These are phyloP conservation scores for Perkinsus olseni DNA, from an alignment of 169 alveolate species.

Conservation along the genomic window DNA sequence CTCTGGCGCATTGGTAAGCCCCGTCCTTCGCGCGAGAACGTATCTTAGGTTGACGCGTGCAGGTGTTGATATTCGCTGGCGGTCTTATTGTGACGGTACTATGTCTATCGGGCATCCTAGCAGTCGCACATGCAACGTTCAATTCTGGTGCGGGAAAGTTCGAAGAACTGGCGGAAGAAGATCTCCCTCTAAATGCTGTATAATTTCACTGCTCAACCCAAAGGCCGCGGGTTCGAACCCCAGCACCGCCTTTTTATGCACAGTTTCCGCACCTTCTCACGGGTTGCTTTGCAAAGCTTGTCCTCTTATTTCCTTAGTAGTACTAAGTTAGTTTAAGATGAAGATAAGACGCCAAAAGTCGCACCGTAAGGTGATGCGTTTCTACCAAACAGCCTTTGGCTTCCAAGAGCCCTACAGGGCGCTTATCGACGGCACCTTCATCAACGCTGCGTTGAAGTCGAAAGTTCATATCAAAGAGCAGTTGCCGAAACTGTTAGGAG, in stretches of 20 bases:
- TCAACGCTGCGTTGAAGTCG: slow-evolving; percentile 21
- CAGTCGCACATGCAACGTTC: not conserved
- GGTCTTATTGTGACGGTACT: not conserved
- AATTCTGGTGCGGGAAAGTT: not conserved
- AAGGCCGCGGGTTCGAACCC: not conserved
- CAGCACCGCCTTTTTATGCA: not conserved
- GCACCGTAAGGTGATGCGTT: slow-evolving; percentile 20
- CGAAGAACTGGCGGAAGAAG: not conserved
- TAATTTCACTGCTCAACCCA: not conserved
- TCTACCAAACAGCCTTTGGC: slow-evolving; percentile 20
- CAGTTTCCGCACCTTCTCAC: not conserved
- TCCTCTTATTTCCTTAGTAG: not conserved
- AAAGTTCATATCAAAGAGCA: slow-evolving; percentile 32
- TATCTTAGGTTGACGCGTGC: not conserved
- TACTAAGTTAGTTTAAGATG: slow-evolving; percentile 1
- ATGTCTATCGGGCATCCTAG: not conserved
- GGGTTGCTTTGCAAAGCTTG: not conserved
- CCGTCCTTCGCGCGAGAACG: not conserved
- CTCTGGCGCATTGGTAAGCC: not conserved
- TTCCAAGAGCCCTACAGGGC: slow-evolving; percentile 35
- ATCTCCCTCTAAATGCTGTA: not conserved
- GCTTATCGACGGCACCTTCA: slow-evolving; percentile 33
- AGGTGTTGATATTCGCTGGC: not conserved
- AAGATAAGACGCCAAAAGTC: slow-evolving; percentile 24
- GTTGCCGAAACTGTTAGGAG: slow-evolving; percentile 24